Evolutionary conservation across 2,329 filamentous ascomycete genomes (phyloP).

Genomic region (Diaporthe batatas): DNA sequence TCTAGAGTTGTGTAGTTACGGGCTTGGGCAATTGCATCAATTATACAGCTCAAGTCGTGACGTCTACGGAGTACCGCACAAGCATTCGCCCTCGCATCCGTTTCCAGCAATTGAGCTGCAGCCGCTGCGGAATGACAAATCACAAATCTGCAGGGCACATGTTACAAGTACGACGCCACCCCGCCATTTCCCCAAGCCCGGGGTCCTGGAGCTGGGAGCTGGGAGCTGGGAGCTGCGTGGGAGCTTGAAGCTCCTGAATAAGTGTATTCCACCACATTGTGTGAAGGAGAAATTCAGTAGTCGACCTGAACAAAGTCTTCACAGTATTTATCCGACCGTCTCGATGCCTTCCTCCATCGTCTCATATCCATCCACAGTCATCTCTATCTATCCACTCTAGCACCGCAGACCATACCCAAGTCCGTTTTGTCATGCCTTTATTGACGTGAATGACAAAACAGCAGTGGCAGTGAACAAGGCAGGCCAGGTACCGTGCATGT

Average conservation of each 20-base stretch:
- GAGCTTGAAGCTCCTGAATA: no score
- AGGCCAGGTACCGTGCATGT: no score
- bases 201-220: neutral
- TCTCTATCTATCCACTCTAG: no score
- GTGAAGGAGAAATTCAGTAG: neutral
- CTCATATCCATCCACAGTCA: no score
- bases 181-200: neutral
- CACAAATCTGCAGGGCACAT: conserved; percentile 16
- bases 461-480: no score
- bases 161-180: conserved; percentile 16
- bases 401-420: no score
- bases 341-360: neutral
- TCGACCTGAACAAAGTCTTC: neutral
- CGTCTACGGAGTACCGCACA: conserved; percentile 24
- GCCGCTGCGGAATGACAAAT: conserved; percentile 28
- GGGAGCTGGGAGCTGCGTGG: no score
- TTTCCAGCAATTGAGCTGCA: conserved; percentile 17
- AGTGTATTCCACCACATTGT: no score
- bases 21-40: conserved; percentile 11
- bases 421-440: no score
- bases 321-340: no score
- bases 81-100: conserved; percentile 10
- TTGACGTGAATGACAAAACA: no score
- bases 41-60: conserved; percentile 26
- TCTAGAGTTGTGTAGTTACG: neutral